Evolutionary conservation across 495 filamentous ascomycete species (phyloP).

Genomic region (Parathielavia hyrcaniae): DNA sequence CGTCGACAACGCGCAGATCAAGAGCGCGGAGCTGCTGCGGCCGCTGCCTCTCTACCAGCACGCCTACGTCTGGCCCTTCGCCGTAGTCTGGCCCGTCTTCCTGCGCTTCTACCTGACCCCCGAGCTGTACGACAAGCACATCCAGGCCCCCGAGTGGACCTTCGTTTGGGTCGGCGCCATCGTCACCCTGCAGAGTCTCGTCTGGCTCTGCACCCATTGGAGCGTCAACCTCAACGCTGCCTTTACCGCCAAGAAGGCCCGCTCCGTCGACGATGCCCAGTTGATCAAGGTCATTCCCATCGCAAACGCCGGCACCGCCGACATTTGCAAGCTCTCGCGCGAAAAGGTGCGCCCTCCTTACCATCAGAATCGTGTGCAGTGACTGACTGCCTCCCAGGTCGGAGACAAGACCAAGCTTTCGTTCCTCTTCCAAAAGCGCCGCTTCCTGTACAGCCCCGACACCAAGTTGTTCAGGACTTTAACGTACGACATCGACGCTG

Average conservation of each 20-base stretch:
- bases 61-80: constrained; percentile 86
- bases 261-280: constrained; percentile 66
- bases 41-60: constrained; percentile 77
- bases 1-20: constrained; percentile 85
- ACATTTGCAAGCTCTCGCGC: constrained; percentile 73
- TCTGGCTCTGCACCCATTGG: constrained; percentile 97
- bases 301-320: constrained; percentile 80
- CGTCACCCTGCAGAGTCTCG: constrained; percentile 76
- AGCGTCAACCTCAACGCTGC: constrained; percentile 75
- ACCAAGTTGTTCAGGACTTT: constrained; percentile 69
- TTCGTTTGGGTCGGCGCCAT: constrained; percentile 88
- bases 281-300: constrained; percentile 91
- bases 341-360: constrained; percentile 52
- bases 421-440: constrained; percentile 96
- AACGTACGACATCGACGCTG: constrained; percentile 74
- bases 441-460: constrained; percentile 76
- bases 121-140: constrained; percentile 81
- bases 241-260: constrained; percentile 72
- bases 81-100: constrained; percentile 85
- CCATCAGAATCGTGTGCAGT: not conserved
- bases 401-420: constrained; percentile 69
- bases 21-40: constrained; percentile 77
- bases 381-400: constrained; percentile 37
- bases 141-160: constrained; percentile 88
- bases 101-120: constrained; percentile 75